Percentiles rank a stretch among this genome's conserved stretches.
These are phyloP conservation scores for Cruciata laevipes DNA, from an alignment of 257 asterid genomes.

Conservation along the genomic window DNA sequence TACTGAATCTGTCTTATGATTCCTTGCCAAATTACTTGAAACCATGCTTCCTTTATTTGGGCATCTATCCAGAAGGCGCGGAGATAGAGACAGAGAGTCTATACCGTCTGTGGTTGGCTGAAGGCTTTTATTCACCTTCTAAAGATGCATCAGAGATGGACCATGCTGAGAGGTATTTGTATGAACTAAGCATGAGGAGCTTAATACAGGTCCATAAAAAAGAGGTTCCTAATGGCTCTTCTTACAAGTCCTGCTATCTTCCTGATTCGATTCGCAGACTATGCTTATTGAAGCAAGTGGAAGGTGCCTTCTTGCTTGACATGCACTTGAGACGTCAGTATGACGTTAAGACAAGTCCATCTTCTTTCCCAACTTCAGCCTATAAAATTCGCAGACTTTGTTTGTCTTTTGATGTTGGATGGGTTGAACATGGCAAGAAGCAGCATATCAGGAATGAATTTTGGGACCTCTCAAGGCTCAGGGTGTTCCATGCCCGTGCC, in stretches of 20 bases:
- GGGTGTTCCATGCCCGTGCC: not conserved
- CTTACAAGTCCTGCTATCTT: not conserved
- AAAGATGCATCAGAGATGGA: not conserved
- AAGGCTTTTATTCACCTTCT: not conserved
- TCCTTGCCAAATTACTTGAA: not conserved
- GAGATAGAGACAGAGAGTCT: not conserved
- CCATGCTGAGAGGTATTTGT: not conserved
- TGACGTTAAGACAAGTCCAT: not conserved
- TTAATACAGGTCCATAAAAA: not conserved
- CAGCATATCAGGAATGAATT: not conserved
- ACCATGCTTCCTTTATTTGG: constrained; percentile 2
- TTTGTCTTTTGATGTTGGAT: constrained; percentile 1
- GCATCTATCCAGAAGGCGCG: not conserved
- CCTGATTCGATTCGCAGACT: not conserved
- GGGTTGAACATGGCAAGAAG: not conserved
- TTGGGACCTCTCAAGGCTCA: not conserved
- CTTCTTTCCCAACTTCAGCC: not conserved
- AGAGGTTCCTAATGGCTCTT: not conserved
- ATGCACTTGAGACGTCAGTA: not conserved
- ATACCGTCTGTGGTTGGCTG: constrained; percentile 3
- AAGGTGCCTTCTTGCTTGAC: not conserved
- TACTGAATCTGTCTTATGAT: not conserved
- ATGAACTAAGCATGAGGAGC: not conserved
- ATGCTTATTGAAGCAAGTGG: not conserved
- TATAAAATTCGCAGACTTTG: not conserved